A percentile compares a stretch with the other conserved stretches of the same genome.
Conservation (phyloP, 768 basidiomycete genomes). For the Phlegmacium glaucopus region DNA sequence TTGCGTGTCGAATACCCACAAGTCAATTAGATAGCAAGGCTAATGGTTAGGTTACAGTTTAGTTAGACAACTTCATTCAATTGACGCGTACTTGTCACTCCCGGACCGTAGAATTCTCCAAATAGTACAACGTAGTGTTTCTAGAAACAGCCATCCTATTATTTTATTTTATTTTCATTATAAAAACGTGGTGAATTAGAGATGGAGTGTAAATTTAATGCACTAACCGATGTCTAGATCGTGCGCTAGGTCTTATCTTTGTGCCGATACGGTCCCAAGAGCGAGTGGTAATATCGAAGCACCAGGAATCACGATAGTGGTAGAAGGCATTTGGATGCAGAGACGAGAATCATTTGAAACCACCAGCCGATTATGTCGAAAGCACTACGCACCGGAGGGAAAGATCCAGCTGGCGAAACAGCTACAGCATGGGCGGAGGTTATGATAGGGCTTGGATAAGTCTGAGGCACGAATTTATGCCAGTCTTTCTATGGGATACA, state of each 20-base stretch:
- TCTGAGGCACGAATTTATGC: conserved; percentile 80
- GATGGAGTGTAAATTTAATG: too few species aligned
- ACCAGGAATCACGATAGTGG: conserved; percentile 89
- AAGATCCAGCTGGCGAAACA: conserved; percentile 70
- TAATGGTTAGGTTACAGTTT: conserved; percentile 80
- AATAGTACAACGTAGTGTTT: too few species aligned
- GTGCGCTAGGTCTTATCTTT: conserved; percentile 72
- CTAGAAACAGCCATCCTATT: conserved; percentile 87
- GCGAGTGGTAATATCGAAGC: conserved; percentile 75
- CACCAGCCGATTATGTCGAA: conserved; percentile 16
- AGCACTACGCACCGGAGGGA: too few species aligned
- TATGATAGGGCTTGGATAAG: conserved; percentile 84
- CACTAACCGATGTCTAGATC: too few species aligned
- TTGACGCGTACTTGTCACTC: too few species aligned
- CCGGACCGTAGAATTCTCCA: too few species aligned
- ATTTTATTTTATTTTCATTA: not conserved
- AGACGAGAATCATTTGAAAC: conserved; percentile 75
- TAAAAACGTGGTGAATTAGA: conserved; percentile 1
- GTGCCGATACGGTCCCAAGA: conserved; percentile 89
- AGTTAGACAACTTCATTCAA: conserved; percentile 92
- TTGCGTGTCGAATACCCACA: conserved; percentile 84
- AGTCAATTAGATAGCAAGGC: conserved; percentile 82
- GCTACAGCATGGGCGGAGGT: conserved; percentile 85
- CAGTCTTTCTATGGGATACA: conserved; percentile 89
- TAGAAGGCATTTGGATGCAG: conserved; percentile 81